Evolutionary conservation across 257 asterid species (phyloP).

Genomic region (Thymus mandschuricus): DNA sequence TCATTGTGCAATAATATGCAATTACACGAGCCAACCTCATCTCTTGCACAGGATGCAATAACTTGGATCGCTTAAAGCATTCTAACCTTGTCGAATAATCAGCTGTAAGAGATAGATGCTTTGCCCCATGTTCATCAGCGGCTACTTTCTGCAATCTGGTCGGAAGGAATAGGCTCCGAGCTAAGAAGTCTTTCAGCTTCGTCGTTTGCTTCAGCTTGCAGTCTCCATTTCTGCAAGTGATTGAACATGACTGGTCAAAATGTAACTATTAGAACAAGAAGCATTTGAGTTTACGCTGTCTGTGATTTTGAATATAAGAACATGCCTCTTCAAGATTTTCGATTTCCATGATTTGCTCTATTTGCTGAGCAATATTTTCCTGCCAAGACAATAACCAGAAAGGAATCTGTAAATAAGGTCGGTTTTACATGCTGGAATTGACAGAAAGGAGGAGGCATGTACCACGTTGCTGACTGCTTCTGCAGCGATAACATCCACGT

Average conservation of each 20-base stretch:
- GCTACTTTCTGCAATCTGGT: slow-evolving; percentile 55
- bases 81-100: not conserved
- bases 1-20: not conserved
- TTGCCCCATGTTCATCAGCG: not conserved
- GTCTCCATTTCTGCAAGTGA: slow-evolving; percentile 76
- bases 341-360: slow-evolving; percentile 85
- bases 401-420: not conserved
- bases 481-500: slow-evolving; percentile 90
- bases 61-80: slow-evolving; percentile 6
- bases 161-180: slow-evolving; percentile 61
- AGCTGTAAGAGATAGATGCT: not conserved
- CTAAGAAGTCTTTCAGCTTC: slow-evolving; percentile 92
- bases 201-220: slow-evolving; percentile 94
- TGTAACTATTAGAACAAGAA: not conserved
- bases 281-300: not conserved
- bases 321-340: slow-evolving; percentile 96
- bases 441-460: slow-evolving; percentile 31
- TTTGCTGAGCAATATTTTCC: slow-evolving; percentile 89
- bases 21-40: slow-evolving; percentile 5
- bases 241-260: slow-evolving; percentile 9
- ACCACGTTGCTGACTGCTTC: slow-evolving; percentile 80
- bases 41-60: slow-evolving; percentile 9
- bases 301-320: slow-evolving; percentile 18
- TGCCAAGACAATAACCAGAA: slow-evolving; percentile 41
- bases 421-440: not conserved